Evolutionary conservation across 805 yeast genomes (phyloP).

Genomic region (Sugiyamaella boreocaroliniensis): DNA sequence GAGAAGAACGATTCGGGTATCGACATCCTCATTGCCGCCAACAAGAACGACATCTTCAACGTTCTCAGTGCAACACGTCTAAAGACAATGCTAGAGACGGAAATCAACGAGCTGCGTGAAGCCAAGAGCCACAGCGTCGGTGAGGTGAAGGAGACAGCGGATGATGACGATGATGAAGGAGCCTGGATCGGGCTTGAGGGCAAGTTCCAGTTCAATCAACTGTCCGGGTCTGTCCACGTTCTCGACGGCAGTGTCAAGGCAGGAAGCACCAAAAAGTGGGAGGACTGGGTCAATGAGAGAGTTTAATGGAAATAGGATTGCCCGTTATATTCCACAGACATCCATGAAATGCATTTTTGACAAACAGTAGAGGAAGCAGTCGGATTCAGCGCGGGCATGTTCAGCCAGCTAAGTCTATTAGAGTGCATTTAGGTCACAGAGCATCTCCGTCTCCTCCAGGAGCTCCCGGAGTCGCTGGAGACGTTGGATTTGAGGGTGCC

Average conservation of each 20-base stretch:
- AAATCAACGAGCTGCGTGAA: conserved; percentile 50
- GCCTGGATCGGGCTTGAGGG: conserved; percentile 38
- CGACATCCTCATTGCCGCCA: conserved; percentile 71
- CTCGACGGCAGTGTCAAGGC: conserved; percentile 66
- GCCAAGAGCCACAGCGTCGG: conserved; percentile 44
- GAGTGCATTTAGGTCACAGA: not conserved
- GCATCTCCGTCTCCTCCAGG: not conserved
- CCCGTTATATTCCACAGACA: not conserved
- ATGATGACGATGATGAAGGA: conserved; percentile 33
- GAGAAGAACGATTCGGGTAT: conserved; percentile 64
- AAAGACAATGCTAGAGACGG: conserved; percentile 51
- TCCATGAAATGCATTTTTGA: not conserved
- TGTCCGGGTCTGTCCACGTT: conserved; percentile 61
- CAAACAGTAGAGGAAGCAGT: not conserved
- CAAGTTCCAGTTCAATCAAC: conserved; percentile 53
- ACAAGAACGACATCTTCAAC: conserved; percentile 80
- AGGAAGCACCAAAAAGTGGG: conserved; percentile 52
- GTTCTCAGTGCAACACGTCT: conserved; percentile 65
- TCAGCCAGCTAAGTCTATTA: too few relatives aligned
- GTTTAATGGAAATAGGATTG: conserved; percentile 28
- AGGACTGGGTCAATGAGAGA: conserved; percentile 71
- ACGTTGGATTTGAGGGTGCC: not conserved
- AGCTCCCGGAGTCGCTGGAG: not conserved
- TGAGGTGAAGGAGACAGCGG: conserved; percentile 32
- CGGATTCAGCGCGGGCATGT: too few relatives aligned